A percentile compares a stretch with the other conserved stretches of the same genome.
These are phyloP conservation scores for Aspergillus heteromorphus DNA, from an alignment of 495 filamentous ascomycete species.

Conservation along the genomic window DNA sequence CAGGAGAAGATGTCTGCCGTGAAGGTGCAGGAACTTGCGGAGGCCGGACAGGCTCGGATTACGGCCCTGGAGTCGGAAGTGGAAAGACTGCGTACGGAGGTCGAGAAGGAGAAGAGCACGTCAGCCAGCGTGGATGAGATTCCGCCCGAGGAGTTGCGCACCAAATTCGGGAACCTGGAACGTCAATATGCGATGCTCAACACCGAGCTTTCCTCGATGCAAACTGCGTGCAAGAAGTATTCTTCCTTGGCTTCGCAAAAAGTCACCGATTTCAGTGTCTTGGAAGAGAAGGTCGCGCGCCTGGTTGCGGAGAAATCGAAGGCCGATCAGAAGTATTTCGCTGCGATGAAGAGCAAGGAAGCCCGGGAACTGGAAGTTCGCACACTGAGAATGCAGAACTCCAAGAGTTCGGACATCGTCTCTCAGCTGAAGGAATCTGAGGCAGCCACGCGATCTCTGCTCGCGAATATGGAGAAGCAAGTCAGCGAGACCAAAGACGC, in stretches of 20 bases:
- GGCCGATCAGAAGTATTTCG: constrained; percentile 96
- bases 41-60: constrained; percentile 69
- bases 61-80: constrained; percentile 74
- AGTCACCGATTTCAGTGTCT: constrained; percentile 62
- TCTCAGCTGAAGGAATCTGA: constrained; percentile 89
- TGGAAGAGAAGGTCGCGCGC: constrained; percentile 74
- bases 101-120: constrained; percentile 40
- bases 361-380: constrained; percentile 70
- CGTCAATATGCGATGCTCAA: constrained; percentile 77
- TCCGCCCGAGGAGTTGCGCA: constrained; percentile 61
- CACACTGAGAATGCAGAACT: constrained; percentile 71
- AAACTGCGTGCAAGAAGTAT: constrained; percentile 80
- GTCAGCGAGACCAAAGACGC: constrained; percentile 72
- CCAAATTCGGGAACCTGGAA: constrained; percentile 66
- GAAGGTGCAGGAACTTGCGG: constrained; percentile 73
- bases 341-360: constrained; percentile 89
- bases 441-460: constrained; percentile 47
- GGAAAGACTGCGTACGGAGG: constrained; percentile 56
- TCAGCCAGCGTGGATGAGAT: constrained; percentile 38
- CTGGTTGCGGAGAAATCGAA: constrained; percentile 86
- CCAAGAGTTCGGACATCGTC: constrained; percentile 89
- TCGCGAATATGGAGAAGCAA: constrained; percentile 89
- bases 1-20: constrained; percentile 62
- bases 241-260: constrained; percentile 80
- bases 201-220: constrained; percentile 79